A percentile compares a stretch with the other conserved stretches of the same genome.
These are phyloP conservation scores for Penicillium sp. DNA, from an alignment of 2,329 filamentous ascomycete genomes.

Conservation along the genomic window DNA sequence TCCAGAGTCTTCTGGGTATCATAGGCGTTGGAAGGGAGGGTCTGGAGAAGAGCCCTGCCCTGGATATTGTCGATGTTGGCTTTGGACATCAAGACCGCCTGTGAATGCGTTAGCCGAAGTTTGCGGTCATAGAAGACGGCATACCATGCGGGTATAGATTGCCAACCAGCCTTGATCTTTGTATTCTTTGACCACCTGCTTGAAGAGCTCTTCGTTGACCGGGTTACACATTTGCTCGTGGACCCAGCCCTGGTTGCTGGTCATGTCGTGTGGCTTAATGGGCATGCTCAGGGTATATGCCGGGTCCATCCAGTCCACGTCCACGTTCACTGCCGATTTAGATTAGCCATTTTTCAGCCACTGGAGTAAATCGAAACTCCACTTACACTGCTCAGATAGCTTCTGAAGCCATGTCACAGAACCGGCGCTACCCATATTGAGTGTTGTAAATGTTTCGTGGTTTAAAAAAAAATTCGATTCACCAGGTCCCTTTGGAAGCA, in stretches of 20 bases:
- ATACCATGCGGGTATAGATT: conserved; percentile 50
- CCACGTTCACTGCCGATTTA: conserved; percentile 45
- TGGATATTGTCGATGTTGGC: conserved; percentile 47
- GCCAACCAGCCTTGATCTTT: conserved; percentile 45
- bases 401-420: conserved; percentile 17
- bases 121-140: not conserved
- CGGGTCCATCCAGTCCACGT: conserved; percentile 55
- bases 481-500: no score
- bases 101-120: not conserved
- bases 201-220: conserved; percentile 46
- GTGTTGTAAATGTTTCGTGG: not conserved
- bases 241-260: conserved; percentile 52
- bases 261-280: conserved; percentile 50
- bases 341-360: no score
- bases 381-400: conserved; percentile 15
- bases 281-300: conserved; percentile 49
- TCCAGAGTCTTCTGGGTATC: conserved; percentile 46
- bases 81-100: conserved; percentile 50
- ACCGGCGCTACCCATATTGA: conserved; percentile 12
- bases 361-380: no score
- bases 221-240: conserved; percentile 47
- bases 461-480: no score
- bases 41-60: conserved; percentile 53
- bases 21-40: conserved; percentile 49
- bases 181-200: conserved; percentile 44